Percentiles rank a stretch among this genome's conserved stretches.
Evolutionary conservation across 1,284 basidiomycete genomes (phyloP).

Genomic region (Heterobasidion occidentale): DNA sequence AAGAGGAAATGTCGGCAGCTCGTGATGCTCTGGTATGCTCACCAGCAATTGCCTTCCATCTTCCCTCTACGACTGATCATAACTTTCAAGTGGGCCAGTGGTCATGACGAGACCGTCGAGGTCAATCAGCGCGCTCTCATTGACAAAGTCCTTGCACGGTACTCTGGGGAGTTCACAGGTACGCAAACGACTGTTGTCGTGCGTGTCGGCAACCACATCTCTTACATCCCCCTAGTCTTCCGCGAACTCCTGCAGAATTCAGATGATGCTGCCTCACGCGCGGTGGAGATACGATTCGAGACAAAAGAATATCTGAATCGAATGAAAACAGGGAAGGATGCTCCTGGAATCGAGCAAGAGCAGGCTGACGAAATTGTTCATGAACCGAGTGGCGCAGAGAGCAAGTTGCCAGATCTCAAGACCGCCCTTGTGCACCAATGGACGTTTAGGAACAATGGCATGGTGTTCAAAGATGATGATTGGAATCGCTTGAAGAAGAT

Average conservation of each 20-base stretch:
- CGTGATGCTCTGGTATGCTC: background rate
- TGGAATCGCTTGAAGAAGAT: constrained; percentile 89
- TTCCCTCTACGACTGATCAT: background rate
- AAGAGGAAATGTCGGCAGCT: background rate
- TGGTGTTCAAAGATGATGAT: constrained; percentile 74
- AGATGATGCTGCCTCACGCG: constrained; percentile 83
- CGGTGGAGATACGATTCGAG: constrained; percentile 80
- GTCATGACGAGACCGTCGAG: constrained; percentile 80
- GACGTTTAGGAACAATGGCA: constrained; percentile 86
- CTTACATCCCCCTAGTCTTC: constrained; percentile 46
- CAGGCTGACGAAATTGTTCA: background rate
- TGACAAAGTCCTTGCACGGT: constrained; percentile 90
- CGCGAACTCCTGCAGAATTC: constrained; percentile 93
- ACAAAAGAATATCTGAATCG: constrained; percentile 50
- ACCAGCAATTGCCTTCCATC: background rate
- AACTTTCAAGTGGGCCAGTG: constrained; percentile 52
- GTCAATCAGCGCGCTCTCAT: constrained; percentile 95
- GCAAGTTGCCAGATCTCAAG: constrained; percentile 52
- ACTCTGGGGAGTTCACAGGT: constrained; percentile 90
- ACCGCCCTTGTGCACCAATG: constrained; percentile 53
- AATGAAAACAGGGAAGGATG: constrained; percentile 15
- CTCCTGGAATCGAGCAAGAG: background rate
- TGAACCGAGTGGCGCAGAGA: background rate
- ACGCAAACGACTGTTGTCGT: constrained; percentile 7
- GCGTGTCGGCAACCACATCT: background rate